These are phyloP conservation scores for Neolentinus lepideus DNA, from an alignment of 1,284 basidiomycete species.

Conservation along the genomic window DNA sequence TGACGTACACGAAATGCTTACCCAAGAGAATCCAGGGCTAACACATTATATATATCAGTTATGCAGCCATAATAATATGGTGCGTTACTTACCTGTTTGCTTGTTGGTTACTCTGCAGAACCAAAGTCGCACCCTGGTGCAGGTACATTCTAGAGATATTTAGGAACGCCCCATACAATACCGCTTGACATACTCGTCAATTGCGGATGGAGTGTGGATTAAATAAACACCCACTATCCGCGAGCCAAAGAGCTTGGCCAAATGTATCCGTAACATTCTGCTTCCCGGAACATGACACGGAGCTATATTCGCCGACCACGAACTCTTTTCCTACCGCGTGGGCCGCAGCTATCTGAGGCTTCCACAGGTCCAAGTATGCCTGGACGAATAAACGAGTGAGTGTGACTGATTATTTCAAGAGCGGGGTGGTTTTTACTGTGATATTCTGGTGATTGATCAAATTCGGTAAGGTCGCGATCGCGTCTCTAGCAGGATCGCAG, in stretches of 20 bases:
- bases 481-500: slow-evolving; percentile 26
- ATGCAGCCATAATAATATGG: background rate
- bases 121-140: slow-evolving; percentile 28
- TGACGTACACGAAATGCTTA: slow-evolving; percentile 6
- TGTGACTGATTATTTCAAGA: background rate
- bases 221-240: slow-evolving; percentile 18
- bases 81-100: slow-evolving; percentile 19
- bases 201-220: background rate
- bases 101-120: slow-evolving; percentile 26
- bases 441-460: slow-evolving; percentile 28
- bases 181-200: slow-evolving; percentile 14
- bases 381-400: slow-evolving; percentile 3
- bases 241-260: slow-evolving; percentile 28
- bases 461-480: slow-evolving; percentile 24
- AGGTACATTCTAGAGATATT: slow-evolving; percentile 28
- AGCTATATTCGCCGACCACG: slow-evolving; percentile 28
- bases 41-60: background rate
- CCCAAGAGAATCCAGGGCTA: slow-evolving; percentile 28
- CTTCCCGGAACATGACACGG: slow-evolving; percentile 29
- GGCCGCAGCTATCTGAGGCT: slow-evolving; percentile 28
- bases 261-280: slow-evolving; percentile 29
- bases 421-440: slow-evolving; percentile 15
- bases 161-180: slow-evolving; percentile 24
- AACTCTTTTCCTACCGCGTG: slow-evolving; percentile 22
- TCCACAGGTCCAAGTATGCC: slow-evolving; percentile 28